Base-by-base conservation (phyloP, 768 basidiomycete species). In the Tricholoma matsutake region DNA sequence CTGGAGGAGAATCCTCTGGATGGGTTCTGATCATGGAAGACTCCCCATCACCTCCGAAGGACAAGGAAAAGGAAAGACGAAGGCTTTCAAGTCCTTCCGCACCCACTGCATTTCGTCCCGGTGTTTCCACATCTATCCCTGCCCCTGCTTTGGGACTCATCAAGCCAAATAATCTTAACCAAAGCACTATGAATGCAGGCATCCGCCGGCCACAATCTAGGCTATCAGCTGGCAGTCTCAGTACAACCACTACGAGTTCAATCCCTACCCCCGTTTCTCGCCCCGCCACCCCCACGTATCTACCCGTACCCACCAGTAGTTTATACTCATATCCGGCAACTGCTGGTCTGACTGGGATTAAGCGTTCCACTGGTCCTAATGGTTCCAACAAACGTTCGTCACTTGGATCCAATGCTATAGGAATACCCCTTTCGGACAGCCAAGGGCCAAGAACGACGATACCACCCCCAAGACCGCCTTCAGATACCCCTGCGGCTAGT, bases 21-120 rank as follows among this genome's bases (percentile, higher is more conserved):
- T 94, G 91, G 91, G 91, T 94, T 43, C 82, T 94, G 37, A 91
- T 94, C 54, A 92, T 92, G 91, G 92, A 93, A 64, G 92, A 92
- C 68, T 87, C 88, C 2, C 88, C 91, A 22, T 86, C 86, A 14
- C 89, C 88, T 20, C 78, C 77, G 31, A 88, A 85, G 71, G 78
- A 81, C 51, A 75, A 77, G 62, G 81, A 81, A 57, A 80, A 82
- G 61, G 84, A 86, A 68, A 77, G 79, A 61, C 79, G 88, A 60
- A 80, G 88, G 66, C 71, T 82, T 37, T 85, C 87, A 16, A 91
- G 86, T 63, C 88, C 89, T 20, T 77, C 80, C 55, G 81, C 79
- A 29, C 79, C 84, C n/a, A 78, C 79, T 37, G 69, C 79, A 7
- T 86, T 82, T 70, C 83, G 79, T 47, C 74, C 79, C n/a, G 72